Percentiles rank a stretch among this genome's conserved stretches.
These are phyloP conservation scores for Xylariaceae sp. DNA, from an alignment of 2,329 filamentous ascomycete species.

Conservation along the genomic window DNA sequence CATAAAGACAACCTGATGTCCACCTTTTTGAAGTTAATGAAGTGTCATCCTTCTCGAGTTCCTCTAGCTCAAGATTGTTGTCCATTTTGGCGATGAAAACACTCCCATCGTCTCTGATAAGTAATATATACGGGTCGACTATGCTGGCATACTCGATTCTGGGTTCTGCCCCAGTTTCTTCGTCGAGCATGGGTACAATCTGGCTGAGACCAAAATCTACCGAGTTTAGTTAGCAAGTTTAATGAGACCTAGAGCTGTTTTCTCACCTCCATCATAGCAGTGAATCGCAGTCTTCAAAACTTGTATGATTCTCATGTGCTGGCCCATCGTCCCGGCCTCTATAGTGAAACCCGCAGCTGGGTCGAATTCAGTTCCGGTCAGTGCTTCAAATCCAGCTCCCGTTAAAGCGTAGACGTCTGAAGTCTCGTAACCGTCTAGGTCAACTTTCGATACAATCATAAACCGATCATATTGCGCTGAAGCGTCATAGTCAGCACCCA, in stretches of 20 bases:
- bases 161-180: slow-evolving; percentile 78
- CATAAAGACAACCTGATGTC: slow-evolving; percentile 78
- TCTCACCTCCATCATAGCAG: slow-evolving; percentile 82
- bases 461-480: slow-evolving; percentile 69
- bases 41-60: slow-evolving; percentile 62
- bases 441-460: slow-evolving; percentile 75
- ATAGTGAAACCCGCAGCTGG: slow-evolving; percentile 81
- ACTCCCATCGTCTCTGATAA: slow-evolving; percentile 79
- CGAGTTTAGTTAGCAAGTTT: slow-evolving; percentile 14
- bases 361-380: slow-evolving; percentile 86
- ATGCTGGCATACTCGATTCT: slow-evolving; percentile 78
- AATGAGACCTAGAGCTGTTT: neutral
- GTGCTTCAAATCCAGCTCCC: slow-evolving; percentile 67
- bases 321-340: slow-evolving; percentile 78
- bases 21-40: slow-evolving; percentile 62
- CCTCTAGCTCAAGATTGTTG: slow-evolving; percentile 77
- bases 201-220: slow-evolving; percentile 81
- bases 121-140: slow-evolving; percentile 76
- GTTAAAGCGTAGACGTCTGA: slow-evolving; percentile 75
- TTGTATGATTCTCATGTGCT: slow-evolving; percentile 77
- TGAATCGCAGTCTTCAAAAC: slow-evolving; percentile 81
- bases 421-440: slow-evolving; percentile 65
- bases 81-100: slow-evolving; percentile 76
- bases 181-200: slow-evolving; percentile 89
- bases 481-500: slow-evolving; percentile 52